Evolutionary conservation across 2,329 filamentous ascomycete genomes (phyloP), one percentile per base, ranked within the genome.

Genomic region (Intubia oerlemansii): DNA sequence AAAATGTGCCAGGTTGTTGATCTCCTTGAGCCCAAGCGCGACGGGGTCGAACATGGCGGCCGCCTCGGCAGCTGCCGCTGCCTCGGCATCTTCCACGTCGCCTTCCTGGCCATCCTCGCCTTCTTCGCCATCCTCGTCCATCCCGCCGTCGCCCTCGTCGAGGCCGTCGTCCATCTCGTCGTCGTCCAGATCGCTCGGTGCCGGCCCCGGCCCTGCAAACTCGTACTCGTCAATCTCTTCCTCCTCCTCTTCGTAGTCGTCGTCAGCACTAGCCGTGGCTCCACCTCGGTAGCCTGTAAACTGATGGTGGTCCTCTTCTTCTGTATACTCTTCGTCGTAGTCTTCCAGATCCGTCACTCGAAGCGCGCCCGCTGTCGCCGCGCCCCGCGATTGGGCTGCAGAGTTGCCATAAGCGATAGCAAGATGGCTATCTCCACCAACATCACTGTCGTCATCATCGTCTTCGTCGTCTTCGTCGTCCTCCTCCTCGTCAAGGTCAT

Each of bases 1-100:
- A 58, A 81, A 85, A 38, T 72, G 76, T 18, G 77, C 79, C 13
- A 88, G 60, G 36, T 81, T 82, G 41, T 75, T 80, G 45, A 88
- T 85, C 45, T 88, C 80, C 46, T 82, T 84, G 36, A 85, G 56
- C 24, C 71, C 59, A 9, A 60, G 44, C 12, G 58, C 58, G 12
- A 57, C 51, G 10, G 67, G 54, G 32, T 70, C 57, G 29, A 71
- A 63, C n/a, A n/a, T n/a, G n/a, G n/a, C n/a, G 6, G 27, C 32
- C 5, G 37, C 32, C n/a, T 35, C 14, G 8, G 39, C 36, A 5
- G 38, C 35, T 2, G 40, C 37, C 7, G 40, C 32, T 13, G 23
- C 31, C 15, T 30, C 31, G 22, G 27, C 33, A 16, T 29, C 27
- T 12, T 37, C 34, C 4, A 31, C 31, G 5, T 27, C 27, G 13